phyloP scores from a whole-genome alignment of 148 eudicot species.

The Rhododendron griersonianum region DNA sequence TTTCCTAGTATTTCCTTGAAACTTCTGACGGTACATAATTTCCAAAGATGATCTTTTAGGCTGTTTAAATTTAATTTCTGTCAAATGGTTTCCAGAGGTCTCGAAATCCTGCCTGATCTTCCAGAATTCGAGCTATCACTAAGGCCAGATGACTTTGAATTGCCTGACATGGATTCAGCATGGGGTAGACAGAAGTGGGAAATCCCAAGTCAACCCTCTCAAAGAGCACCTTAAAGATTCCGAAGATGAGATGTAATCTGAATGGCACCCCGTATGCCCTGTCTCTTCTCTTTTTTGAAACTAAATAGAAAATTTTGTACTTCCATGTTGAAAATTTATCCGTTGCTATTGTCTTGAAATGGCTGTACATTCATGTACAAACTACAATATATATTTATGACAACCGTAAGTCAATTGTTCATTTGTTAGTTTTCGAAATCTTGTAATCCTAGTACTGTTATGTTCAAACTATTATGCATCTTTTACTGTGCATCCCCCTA shows the following conservation, averaged over 20 bases:
- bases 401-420: not conserved
- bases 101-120: slow-evolving; percentile 67
- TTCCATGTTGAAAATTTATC: not conserved
- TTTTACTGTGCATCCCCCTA: not conserved
- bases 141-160: slow-evolving; percentile 77
- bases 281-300: not conserved
- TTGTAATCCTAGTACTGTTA: not conserved
- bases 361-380: not conserved
- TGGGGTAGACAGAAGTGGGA: slow-evolving; percentile 65
- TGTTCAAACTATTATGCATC: not conserved
- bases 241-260: slow-evolving; percentile 24
- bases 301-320: not conserved
- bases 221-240: slow-evolving; percentile 56
- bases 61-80: not conserved
- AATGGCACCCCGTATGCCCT: not conserved
- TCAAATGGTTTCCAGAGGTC: slow-evolving; percentile 40
- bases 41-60: not conserved
- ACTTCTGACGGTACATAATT: not conserved
- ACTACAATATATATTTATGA: not conserved
- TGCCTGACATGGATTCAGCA: slow-evolving; percentile 52
- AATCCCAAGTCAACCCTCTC: slow-evolving; percentile 46
- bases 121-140: slow-evolving; percentile 87
- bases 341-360: not conserved
- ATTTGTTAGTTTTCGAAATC: not conserved
- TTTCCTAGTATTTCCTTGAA: not conserved